Conservation (phyloP, 2,329 filamentous ascomycete species). For the Eutypa lata region DNA sequence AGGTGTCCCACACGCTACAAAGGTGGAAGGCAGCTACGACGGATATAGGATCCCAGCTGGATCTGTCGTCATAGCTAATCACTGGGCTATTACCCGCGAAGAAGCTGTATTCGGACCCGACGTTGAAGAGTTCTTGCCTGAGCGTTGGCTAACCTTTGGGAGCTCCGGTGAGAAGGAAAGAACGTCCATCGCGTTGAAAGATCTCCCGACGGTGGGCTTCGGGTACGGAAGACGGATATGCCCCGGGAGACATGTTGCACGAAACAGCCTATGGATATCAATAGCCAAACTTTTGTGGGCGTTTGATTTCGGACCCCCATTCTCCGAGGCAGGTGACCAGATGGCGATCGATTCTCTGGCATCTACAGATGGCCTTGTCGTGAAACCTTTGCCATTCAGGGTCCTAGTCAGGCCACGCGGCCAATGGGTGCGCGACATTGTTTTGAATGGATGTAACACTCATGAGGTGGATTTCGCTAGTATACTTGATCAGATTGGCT, state of each 20-base stretch:
- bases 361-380: slow-evolving; percentile 24
- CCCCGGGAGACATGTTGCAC: slow-evolving; percentile 41
- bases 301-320: slow-evolving; percentile 36
- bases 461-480: background rate
- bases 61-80: slow-evolving; percentile 40
- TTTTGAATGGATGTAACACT: slow-evolving; percentile 10
- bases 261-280: slow-evolving; percentile 40
- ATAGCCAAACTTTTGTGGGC: slow-evolving; percentile 44
- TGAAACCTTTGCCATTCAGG: slow-evolving; percentile 21
- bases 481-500: background rate
- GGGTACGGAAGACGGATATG: slow-evolving; percentile 44
- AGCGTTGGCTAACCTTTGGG: slow-evolving; percentile 27
- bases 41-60: slow-evolving; percentile 41
- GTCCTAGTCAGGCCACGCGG: slow-evolving; percentile 20
- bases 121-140: slow-evolving; percentile 27
- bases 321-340: slow-evolving; percentile 17
- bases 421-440: slow-evolving; percentile 19
- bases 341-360: slow-evolving; percentile 18
- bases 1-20: slow-evolving; percentile 38
- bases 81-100: slow-evolving; percentile 36
- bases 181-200: slow-evolving; percentile 10
- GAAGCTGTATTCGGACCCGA: slow-evolving; percentile 37
- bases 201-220: slow-evolving; percentile 35
- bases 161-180: background rate
- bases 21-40: slow-evolving; percentile 30